phyloP scores from a whole-genome alignment of 257 asterid species.

The Solanum stenotomum region DNA sequence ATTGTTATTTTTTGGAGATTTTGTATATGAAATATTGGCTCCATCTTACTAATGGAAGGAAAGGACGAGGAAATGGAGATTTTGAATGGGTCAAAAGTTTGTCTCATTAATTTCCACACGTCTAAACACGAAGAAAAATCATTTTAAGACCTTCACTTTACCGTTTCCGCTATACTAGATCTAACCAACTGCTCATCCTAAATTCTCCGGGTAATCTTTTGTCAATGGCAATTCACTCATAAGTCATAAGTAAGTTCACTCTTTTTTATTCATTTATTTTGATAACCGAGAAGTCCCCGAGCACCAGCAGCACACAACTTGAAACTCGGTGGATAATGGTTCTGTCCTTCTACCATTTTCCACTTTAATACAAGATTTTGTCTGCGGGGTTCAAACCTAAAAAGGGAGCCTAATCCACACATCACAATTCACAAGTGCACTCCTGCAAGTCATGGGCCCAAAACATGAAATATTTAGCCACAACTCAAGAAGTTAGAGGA shows the following conservation, averaged over 20 bases:
- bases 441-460: no score
- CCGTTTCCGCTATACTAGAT: conserved; percentile 4
- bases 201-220: background rate
- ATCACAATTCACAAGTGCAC: no score
- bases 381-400: no score
- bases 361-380: no score
- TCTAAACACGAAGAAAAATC: background rate
- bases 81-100: conserved; percentile 37
- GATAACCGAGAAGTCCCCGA: no score
- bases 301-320: no score
- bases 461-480: no score
- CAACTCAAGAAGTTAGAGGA: no score
- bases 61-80: background rate
- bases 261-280: no score
- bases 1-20: background rate
- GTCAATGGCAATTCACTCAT: background rate
- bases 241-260: background rate
- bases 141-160: background rate
- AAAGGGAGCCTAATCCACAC: no score
- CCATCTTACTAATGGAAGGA: background rate
- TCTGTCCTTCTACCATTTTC: no score
- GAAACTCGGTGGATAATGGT: no score
- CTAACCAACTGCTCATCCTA: background rate
- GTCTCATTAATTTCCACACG: background rate
- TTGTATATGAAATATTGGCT: background rate